A percentile compares a stretch with the other conserved stretches of the same genome.
These are phyloP conservation scores for Scheffersomyces lignicola DNA, from an alignment of 1,139 yeast genomes.

Conservation along the genomic window DNA sequence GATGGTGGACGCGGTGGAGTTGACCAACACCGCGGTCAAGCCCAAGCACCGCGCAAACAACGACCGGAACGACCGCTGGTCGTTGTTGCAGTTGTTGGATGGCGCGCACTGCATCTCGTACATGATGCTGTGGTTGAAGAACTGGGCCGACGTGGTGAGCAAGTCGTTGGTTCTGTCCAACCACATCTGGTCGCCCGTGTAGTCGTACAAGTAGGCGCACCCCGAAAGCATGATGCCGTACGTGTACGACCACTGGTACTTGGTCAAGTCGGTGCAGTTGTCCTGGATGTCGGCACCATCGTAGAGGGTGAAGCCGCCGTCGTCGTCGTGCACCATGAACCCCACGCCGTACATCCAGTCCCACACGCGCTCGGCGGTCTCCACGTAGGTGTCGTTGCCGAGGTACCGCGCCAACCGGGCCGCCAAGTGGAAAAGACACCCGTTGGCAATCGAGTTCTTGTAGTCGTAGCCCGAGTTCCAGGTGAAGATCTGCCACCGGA, in stretches of 20 bases:
- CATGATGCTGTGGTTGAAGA: constrained; percentile 49
- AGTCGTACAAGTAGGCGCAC: constrained; percentile 66
- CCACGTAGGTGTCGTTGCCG: constrained; percentile 54
- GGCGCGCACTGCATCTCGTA: constrained; percentile 66
- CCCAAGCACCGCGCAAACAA: constrained; percentile 69
- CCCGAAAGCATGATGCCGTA: constrained; percentile 77
- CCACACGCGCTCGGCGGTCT: constrained; percentile 67
- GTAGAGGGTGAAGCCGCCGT: constrained; percentile 47
- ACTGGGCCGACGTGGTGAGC: constrained; percentile 47
- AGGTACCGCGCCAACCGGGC: constrained; percentile 79
- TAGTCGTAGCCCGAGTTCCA: constrained; percentile 78
- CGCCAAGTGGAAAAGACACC: constrained; percentile 72
- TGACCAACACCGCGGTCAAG: constrained; percentile 56
- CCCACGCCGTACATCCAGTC: constrained; percentile 63
- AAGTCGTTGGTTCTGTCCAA: constrained; percentile 48
- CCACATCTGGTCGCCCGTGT: constrained; percentile 63
- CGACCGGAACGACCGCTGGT: constrained; percentile 78
- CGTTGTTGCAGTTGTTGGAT: constrained; percentile 59
- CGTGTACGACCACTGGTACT: constrained; percentile 73
- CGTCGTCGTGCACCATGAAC: constrained; percentile 41
- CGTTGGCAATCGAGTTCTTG: constrained; percentile 78
- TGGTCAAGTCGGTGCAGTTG: constrained; percentile 57
- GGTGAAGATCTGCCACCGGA: constrained; percentile 83
- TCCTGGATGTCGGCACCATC: constrained; percentile 69
- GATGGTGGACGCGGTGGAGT: constrained; percentile 45